phyloP scores from a whole-genome alignment of 768 basidiomycete species.

The Xanthoconium stramineum region DNA sequence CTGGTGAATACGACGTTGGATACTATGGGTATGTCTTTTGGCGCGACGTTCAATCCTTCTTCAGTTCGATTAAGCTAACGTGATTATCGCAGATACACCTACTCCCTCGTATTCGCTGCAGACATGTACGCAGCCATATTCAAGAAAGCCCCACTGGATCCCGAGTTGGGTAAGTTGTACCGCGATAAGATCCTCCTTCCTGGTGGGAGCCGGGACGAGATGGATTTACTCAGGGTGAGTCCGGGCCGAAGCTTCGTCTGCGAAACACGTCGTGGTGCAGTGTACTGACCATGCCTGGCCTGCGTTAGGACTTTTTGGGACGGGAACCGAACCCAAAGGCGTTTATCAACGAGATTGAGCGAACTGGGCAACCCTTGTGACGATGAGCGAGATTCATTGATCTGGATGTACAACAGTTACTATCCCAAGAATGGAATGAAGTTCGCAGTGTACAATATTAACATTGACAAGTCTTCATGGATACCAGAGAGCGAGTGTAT shows the following conservation, averaged over 20 bases:
- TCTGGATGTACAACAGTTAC: too few relatives aligned
- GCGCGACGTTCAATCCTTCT: neutral
- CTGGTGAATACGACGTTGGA: slow-evolving; percentile 62
- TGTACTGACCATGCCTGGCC: neutral
- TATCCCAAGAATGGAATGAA: too few relatives aligned
- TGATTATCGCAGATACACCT: slow-evolving; percentile 50
- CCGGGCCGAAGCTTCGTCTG: neutral
- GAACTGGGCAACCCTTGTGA: slow-evolving; percentile 36
- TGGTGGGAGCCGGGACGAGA: slow-evolving; percentile 72
- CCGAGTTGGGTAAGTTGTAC: slow-evolving; percentile 60
- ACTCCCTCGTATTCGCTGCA: slow-evolving; percentile 61
- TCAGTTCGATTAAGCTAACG: neutral
- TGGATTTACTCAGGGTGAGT: slow-evolving; percentile 64
- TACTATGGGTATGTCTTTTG: slow-evolving; percentile 53
- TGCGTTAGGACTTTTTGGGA: slow-evolving; percentile 67
- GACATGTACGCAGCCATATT: slow-evolving; percentile 71
- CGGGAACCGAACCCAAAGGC: slow-evolving; percentile 72
- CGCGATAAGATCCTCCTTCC: slow-evolving; percentile 70
- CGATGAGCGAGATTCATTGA: too few relatives aligned
- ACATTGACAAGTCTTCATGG: too few relatives aligned
- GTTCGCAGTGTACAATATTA: too few relatives aligned
- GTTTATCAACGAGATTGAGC: slow-evolving; percentile 60
- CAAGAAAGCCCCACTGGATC: slow-evolving; percentile 70
- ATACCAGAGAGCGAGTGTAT: too few relatives aligned
- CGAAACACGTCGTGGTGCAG: too few relatives aligned